Evolutionary conservation across 495 filamentous ascomycete genomes (phyloP), one percentile per base, ranked within the genome.

Genomic region (Chaetomium fimeti): DNA sequence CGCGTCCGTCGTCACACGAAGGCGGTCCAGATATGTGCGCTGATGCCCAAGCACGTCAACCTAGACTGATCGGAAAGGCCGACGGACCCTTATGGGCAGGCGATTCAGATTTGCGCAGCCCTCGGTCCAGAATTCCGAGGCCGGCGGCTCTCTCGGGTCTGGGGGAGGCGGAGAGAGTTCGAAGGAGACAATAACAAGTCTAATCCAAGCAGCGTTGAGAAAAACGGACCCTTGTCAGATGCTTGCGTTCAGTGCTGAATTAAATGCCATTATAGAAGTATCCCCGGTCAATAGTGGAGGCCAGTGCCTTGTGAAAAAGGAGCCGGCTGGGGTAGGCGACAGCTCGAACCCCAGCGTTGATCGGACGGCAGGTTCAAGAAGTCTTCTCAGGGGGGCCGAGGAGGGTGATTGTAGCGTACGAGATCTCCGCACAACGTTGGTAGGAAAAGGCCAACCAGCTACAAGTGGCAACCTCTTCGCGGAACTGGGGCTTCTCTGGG

Each of bases 381-480:
- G 32, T 6, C 25, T 24, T 6, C 25, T 24, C 24, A 28, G 25
- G 11, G 42, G 24, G 49, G 36, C 12, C 20, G 27, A 22, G 36
- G 15, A 48, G 48, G 52, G 53, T 29, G 32, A 45, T n/a, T 40
- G 28, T 52, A 20, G 47, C 18, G 43, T 24, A 57, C 47, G 18
- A 8, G 48, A 56, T 72, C 61, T 71, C 69, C 66, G 66, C 61
- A 65, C 62, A 54, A 59, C 59, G 61, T 60, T 36, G 56, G 51
- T 3, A 56, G 38, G 42, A 52, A 61, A 47, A 64, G 60, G 42
- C 61, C 61, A 60, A 61, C 53, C 61, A 65, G 63, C 54, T 63
- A 63, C 69, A 61, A 52, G 64, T 63, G 71, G 69, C 63, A 69
- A 74, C 67, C 57, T 57, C 29, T 49, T 68, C 61, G 60, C 24